These are phyloP conservation scores for Lachnellula arida DNA, from an alignment of 2,329 filamentous ascomycete genomes.

Conservation along the genomic window DNA sequence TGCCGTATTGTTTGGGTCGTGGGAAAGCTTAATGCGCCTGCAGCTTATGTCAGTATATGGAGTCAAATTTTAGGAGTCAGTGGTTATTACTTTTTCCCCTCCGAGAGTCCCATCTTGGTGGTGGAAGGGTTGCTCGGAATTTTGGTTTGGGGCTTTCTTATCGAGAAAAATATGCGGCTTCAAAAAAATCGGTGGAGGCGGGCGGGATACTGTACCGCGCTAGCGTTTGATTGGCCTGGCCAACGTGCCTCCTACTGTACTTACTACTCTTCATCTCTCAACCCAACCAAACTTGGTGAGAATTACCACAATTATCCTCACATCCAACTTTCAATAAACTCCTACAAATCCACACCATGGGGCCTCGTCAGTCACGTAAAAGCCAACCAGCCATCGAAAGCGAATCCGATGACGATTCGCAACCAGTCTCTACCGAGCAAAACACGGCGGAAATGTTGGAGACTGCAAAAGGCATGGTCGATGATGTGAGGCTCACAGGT, in stretches of 20 bases:
- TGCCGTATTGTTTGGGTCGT: constrained; percentile 92
- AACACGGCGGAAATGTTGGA: constrained; percentile 12
- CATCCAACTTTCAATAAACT: not conserved
- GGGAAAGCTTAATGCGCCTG: constrained; percentile 62
- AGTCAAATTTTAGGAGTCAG: constrained; percentile 27
- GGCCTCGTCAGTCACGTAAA: constrained; percentile 14
- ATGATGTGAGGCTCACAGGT: constrained; percentile 8
- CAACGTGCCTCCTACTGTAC: not conserved
- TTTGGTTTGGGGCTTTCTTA: constrained; percentile 8
- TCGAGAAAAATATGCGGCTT: constrained; percentile 15
- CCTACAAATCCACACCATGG: constrained; percentile 13
- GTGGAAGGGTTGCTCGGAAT: not conserved
- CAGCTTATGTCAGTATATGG: constrained; percentile 38
- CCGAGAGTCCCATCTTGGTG: constrained; percentile 61
- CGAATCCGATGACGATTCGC: constrained; percentile 13
- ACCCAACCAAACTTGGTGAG: not conserved
- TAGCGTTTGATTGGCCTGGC: constrained; percentile 21
- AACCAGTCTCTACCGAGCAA: constrained; percentile 14
- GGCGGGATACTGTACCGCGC: constrained; percentile 2
- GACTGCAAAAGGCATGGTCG: constrained; percentile 16
- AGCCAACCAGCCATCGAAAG: not conserved
- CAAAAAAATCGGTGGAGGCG: constrained; percentile 18
- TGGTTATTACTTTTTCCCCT: constrained; percentile 54
- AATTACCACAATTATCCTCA: not conserved
- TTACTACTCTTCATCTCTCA: not conserved